These are phyloP conservation scores for Serendipita sp. DNA, from an alignment of 768 basidiomycete genomes.

Conservation along the genomic window DNA sequence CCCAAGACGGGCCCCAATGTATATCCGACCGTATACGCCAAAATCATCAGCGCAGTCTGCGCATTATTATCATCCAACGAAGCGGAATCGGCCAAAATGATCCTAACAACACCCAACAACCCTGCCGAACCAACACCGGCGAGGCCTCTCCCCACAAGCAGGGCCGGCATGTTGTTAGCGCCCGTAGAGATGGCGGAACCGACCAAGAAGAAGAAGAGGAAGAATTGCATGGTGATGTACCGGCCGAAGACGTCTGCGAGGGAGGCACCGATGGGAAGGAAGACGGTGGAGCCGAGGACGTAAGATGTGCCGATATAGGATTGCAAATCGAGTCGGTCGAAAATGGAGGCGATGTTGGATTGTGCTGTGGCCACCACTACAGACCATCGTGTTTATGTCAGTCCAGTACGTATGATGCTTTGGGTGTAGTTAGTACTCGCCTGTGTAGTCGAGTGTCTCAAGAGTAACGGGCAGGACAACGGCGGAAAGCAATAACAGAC, in stretches of 20 bases:
- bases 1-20: conserved; percentile 30
- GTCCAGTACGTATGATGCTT: conserved; percentile 7
- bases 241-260: conserved; percentile 37
- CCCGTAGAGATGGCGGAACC: conserved; percentile 19
- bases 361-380: conserved; percentile 39
- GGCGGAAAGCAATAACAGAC: conserved; percentile 13
- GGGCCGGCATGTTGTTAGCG: no score
- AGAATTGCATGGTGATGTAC: conserved; percentile 29
- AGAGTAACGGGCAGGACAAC: conserved; percentile 28
- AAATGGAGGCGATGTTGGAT: conserved; percentile 29
- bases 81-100: conserved; percentile 26
- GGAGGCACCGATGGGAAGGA: conserved; percentile 29
- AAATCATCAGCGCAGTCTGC: no score
- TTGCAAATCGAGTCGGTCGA: conserved; percentile 4
- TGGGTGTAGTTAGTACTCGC: conserved; percentile 7
- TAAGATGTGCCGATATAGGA: no score
- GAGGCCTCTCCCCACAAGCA: no score
- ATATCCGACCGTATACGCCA: no score
- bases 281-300: no score
- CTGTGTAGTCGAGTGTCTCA: conserved; percentile 26
- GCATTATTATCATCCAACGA: conserved; percentile 23
- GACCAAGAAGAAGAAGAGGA: conserved; percentile 29
- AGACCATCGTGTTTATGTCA: neutral
- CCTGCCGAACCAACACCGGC: no score
- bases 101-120: no score